Conservation (phyloP, 441 rosid species). For the Metrosideros polymorpha region DNA sequence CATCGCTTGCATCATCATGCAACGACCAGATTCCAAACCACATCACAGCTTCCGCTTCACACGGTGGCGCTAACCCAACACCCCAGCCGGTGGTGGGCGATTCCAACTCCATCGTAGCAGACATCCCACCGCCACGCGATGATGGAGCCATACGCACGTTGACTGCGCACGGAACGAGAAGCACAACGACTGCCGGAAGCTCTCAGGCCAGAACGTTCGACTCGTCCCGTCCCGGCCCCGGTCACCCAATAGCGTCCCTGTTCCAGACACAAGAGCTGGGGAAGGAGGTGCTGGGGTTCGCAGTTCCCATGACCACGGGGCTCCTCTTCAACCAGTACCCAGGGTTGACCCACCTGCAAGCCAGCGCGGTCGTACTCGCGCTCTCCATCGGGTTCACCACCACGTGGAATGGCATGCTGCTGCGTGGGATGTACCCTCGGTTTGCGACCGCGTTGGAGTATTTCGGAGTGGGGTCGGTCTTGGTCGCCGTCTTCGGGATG, state of each 20-base stretch:
- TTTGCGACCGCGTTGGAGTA: not conserved
- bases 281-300: not conserved
- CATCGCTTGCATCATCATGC: no score
- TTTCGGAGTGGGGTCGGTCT: not conserved
- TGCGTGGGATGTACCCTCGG: not conserved
- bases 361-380: accelerated
- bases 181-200: not conserved
- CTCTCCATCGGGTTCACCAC: not conserved
- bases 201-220: not conserved
- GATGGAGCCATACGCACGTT: not conserved
- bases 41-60: not conserved
- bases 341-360: not conserved
- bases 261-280: not conserved
- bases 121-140: not conserved
- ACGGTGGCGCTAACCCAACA: not conserved
- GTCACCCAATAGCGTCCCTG: not conserved
- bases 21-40: not conserved
- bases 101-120: not conserved
- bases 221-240: not conserved
- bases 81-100: not conserved
- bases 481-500: not conserved
- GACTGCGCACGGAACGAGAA: not conserved
- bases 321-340: not conserved
- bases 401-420: not conserved
- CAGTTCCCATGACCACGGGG: not conserved